phyloP scores from a whole-genome alignment of 225 moss, liverwort and hornwort genomes.

The Marchantia polymorpha region DNA sequence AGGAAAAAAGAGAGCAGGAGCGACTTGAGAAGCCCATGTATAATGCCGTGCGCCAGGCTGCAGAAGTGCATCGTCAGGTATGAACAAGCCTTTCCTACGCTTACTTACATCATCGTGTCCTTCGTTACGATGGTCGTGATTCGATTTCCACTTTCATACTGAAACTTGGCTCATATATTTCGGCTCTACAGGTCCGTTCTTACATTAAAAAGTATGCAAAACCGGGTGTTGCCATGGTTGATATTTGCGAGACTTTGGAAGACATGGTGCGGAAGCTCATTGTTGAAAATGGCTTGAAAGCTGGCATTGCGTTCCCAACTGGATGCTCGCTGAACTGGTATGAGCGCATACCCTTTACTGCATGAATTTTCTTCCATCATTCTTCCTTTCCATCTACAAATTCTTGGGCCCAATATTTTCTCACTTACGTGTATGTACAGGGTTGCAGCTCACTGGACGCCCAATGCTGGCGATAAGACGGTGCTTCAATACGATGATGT shows the following conservation, averaged over 20 bases:
- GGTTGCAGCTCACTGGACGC: conserved; percentile 95
- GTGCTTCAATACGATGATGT: conserved; percentile 96
- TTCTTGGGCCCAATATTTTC: background rate
- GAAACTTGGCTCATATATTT: too few species aligned
- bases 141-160: too few species aligned
- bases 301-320: conserved; percentile 89
- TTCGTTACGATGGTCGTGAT: too few species aligned
- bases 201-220: conserved; percentile 73
- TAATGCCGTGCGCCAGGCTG: conserved; percentile 74
- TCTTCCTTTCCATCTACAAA: background rate
- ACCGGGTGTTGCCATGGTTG: conserved; percentile 75
- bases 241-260: conserved; percentile 85
- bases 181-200: conserved; percentile 61
- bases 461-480: conserved; percentile 81
- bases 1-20: conserved; percentile 85
- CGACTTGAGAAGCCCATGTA: conserved; percentile 85
- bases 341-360: background rate
- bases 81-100: background rate
- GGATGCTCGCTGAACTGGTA: conserved; percentile 96
- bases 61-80: conserved; percentile 91
- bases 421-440: conserved; percentile 30
- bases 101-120: too few species aligned
- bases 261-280: conserved; percentile 97
- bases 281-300: conserved; percentile 78
- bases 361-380: background rate